Evolutionary conservation across 1,139 yeast species (phyloP).

Genomic region (Blastobotrys illinoisensis): DNA sequence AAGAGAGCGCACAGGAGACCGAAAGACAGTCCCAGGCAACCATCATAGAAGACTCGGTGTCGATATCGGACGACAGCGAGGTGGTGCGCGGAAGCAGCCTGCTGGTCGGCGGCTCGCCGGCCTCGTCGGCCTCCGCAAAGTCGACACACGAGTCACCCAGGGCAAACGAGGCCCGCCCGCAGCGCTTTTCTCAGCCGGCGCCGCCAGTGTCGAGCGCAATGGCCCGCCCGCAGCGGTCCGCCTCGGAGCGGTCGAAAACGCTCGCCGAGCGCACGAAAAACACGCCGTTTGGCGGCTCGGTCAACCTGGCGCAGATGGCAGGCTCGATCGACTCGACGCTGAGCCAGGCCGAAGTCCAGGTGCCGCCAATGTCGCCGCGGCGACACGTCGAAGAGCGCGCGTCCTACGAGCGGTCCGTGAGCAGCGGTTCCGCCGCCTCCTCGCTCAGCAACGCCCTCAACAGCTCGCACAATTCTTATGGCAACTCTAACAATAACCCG

Average conservation of each 20-base stretch:
- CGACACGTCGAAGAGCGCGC: neutral
- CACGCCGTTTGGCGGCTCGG: neutral
- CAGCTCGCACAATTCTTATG: neutral
- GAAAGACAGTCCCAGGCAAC: neutral
- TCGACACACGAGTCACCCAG: neutral
- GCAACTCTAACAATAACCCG: neutral
- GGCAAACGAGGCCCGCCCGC: neutral
- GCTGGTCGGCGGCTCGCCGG: neutral
- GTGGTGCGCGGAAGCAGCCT: neutral
- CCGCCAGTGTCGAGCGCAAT: neutral
- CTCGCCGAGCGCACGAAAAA: neutral
- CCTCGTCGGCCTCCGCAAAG: neutral
- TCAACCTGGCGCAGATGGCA: neutral
- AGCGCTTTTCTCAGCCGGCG: neutral
- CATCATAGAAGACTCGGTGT: neutral
- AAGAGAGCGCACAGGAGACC: too few relatives aligned
- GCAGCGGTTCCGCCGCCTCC: neutral
- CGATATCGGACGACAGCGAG: neutral
- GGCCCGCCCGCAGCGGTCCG: neutral
- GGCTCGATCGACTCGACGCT: neutral
- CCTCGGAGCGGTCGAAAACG: neutral
- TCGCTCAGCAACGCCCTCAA: neutral
- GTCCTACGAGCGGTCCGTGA: neutral
- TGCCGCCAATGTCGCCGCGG: neutral
- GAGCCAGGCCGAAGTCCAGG: neutral